A percentile compares a stretch with the other conserved stretches of the same genome.
These are phyloP conservation scores for Candida oleophila DNA, from an alignment of 805 yeast species.

Conservation along the genomic window DNA sequence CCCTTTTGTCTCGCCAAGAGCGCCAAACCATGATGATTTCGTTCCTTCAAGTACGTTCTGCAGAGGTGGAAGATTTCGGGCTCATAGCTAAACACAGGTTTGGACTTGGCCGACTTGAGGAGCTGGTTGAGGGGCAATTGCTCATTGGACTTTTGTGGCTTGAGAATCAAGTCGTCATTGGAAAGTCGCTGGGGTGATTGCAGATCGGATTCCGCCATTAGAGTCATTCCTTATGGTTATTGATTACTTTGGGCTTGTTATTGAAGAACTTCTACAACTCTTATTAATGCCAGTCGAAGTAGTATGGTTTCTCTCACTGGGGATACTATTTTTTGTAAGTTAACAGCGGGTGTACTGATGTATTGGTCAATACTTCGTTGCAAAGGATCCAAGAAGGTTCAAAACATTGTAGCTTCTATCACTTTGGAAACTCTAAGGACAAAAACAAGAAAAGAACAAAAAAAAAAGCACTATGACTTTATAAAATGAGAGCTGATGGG, in stretches of 20 bases:
- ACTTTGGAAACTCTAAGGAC: not conserved
- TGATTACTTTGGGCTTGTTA: no score
- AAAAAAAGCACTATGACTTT: not conserved
- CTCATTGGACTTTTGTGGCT: not conserved
- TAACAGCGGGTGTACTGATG: no score
- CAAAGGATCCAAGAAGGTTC: not conserved
- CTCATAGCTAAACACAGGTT: slow-evolving; percentile 32
- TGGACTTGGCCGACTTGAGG: slow-evolving; percentile 1
- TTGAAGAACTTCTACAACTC: not conserved
- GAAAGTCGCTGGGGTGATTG: not conserved
- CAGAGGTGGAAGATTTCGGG: slow-evolving; percentile 53
- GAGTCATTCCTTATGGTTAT: not conserved
- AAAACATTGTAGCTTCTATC: not conserved
- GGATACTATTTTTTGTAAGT: no score
- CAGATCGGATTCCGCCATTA: not conserved
- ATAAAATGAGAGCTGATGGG: no score
- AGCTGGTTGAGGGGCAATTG: slow-evolving; percentile 2
- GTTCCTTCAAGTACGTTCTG: slow-evolving; percentile 51
- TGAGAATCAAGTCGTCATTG: not conserved
- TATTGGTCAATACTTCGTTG: no score
- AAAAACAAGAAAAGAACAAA: no score
- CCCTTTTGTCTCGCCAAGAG: slow-evolving; percentile 80
- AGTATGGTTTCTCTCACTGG: no score
- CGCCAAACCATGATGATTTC: slow-evolving; percentile 75
- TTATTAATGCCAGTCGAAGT: no score